Conservation (phyloP, 352 stramenopile species). For the Pythium rhizo-oryzae region DNA sequence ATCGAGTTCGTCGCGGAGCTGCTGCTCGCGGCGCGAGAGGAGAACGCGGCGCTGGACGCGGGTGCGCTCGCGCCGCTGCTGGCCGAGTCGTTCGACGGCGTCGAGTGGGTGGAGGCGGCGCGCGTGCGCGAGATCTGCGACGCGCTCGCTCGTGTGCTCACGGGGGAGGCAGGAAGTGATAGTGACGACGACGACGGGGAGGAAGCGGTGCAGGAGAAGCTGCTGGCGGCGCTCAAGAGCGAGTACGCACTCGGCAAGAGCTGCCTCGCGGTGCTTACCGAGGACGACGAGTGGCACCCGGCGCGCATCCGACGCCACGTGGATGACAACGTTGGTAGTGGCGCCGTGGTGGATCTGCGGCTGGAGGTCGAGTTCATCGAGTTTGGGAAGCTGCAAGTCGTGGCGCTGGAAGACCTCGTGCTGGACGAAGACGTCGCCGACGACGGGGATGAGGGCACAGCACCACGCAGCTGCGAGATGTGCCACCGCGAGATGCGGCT, state of each 20-base stretch:
- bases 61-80: conserved; percentile 32
- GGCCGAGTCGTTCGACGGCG: conserved; percentile 48
- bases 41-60: conserved; percentile 30
- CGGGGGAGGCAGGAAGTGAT: conserved; percentile 17
- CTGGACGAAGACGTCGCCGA: conserved; percentile 65
- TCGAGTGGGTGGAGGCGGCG: conserved; percentile 37
- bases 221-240: conserved; percentile 28
- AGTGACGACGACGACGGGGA: conserved; percentile 30
- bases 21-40: conserved; percentile 49
- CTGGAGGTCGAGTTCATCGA: conserved; percentile 79
- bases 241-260: conserved; percentile 64
- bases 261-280: conserved; percentile 65
- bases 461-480: conserved; percentile 69
- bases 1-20: conserved; percentile 73
- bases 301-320: conserved; percentile 57
- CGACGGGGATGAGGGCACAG: conserved; percentile 36
- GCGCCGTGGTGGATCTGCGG: conserved; percentile 27
- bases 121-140: conserved; percentile 11
- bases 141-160: conserved; percentile 13
- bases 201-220: conserved; percentile 12
- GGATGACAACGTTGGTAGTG: neutral
- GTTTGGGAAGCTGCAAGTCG: conserved; percentile 73
- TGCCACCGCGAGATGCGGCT: conserved; percentile 92
- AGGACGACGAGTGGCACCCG: conserved; percentile 78
- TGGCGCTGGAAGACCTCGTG: conserved; percentile 60